These are phyloP conservation scores for Lycium barbarum DNA, from an alignment of 257 asterid genomes.

Conservation along the genomic window DNA sequence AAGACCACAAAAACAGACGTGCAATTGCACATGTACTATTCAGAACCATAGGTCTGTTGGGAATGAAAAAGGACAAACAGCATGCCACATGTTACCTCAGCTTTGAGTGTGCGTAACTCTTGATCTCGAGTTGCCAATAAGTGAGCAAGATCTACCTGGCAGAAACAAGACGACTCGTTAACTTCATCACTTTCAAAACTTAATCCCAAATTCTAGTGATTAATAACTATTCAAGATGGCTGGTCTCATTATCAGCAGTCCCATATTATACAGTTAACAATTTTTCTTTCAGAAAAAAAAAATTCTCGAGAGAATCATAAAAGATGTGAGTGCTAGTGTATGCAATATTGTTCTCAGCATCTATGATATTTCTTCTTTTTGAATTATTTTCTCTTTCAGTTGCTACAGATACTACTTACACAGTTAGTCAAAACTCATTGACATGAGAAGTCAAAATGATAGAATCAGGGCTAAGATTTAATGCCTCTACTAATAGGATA, in stretches of 20 bases:
- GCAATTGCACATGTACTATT: not conserved
- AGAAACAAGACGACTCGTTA: conserved; percentile 29
- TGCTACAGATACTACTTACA: not conserved
- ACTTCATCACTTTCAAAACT: conserved; percentile 27
- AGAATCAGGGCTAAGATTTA: not conserved
- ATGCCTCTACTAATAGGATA: conserved; percentile 3
- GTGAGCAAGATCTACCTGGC: conserved; percentile 97
- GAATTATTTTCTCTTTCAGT: not conserved
- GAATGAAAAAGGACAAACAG: conserved; percentile 11
- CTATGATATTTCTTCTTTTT: not conserved
- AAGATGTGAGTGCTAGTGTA: not conserved
- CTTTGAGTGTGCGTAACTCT: conserved; percentile 91
- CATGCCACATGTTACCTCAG: conserved; percentile 64
- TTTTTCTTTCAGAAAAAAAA: not conserved
- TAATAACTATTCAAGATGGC: not conserved
- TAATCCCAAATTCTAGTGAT: conserved; percentile 9
- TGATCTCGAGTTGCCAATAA: conserved; percentile 95
- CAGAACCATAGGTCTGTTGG: not conserved
- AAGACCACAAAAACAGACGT: not conserved
- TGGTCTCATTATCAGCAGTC: conserved; percentile 6
- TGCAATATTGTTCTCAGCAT: not conserved
- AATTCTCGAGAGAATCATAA: not conserved
- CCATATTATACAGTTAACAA: not conserved
- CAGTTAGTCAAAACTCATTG: not conserved
- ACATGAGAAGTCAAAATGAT: not conserved